These are phyloP conservation scores for Starmerella bacillaris DNA, from an alignment of 805 yeast genomes.

Conservation along the genomic window DNA sequence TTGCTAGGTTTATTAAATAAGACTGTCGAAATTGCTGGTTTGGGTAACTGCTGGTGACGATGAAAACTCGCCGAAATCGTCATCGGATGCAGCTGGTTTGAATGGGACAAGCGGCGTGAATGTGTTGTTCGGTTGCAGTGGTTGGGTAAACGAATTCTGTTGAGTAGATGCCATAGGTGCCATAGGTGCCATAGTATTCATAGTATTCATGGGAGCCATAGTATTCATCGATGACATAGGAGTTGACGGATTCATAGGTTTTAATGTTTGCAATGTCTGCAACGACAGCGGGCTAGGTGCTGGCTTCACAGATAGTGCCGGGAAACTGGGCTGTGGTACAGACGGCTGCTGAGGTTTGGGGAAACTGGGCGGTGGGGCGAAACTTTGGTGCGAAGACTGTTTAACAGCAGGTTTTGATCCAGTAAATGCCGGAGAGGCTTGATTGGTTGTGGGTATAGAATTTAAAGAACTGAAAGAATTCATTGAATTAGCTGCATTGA, in stretches of 20 bases:
- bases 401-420: neutral
- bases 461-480: neutral
- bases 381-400: neutral
- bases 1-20: too few species aligned
- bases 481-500: neutral
- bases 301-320: too few species aligned
- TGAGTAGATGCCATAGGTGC: neutral
- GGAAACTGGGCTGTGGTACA: neutral
- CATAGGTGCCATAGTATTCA: neutral
- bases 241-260: neutral
- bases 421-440: neutral
- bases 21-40: too few species aligned
- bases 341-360: neutral
- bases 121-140: neutral
- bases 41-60: too few species aligned
- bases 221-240: neutral
- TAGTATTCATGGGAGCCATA: neutral
- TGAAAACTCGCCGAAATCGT: conserved; percentile 4
- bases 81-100: neutral
- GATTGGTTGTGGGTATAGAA: neutral
- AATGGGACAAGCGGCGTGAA: neutral
- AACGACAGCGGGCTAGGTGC: too few species aligned
- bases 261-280: too few species aligned
- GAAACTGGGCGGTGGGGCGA: neutral
- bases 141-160: neutral